Base-by-base conservation (phyloP, 2,329 filamentous ascomycete genomes). In the Sclerotinia nivalis region DNA sequence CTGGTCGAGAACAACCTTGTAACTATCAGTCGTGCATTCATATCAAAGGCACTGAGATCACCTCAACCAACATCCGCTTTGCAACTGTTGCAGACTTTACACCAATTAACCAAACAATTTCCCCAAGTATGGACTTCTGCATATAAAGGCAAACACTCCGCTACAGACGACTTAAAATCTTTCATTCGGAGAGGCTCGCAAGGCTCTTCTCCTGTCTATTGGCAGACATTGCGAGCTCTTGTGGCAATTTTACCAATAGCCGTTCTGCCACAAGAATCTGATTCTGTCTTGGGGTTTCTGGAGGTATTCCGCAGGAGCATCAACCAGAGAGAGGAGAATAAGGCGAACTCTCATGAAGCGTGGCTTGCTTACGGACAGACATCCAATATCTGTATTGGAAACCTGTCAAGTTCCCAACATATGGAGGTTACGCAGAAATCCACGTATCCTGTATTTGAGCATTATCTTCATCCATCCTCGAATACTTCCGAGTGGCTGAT, bases 111-210 rank as follows among this genome's bases (percentile, higher is more conserved):
- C 0, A 81, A 82, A 43, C 78, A 79, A 18, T 85, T 89, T 62
- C 89, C 93, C 0, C 84, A 88, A 22, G 83, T 94, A 13, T 99
- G 96, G 96, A 90, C 88, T 1, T 83, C 86, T 79, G 70, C 84
- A 80, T 71, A 87, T 4, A 81, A 79, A 20, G 82, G 82, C n/a
- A 86, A 88, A 73, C 87, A 85, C 69, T 80, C 85, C 1, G 83
- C 87, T 0, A 74, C 86, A 1, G 81, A 82, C 5, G 81, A 90
- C 31, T 80, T 99, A 5, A 86, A 87, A 64, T 83, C 88, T 12
- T 96, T 96, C 74, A 82, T 98, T 9, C 89, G 91, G 72, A 92
- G 89, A 75, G 95, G 96, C 3, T 97, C 95, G 0, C 92, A 97
- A 76, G 87, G 89, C n/a, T 91, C 91, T 4, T 83, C 88, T 0